phyloP scores from a whole-genome alignment of 2,329 filamentous ascomycete genomes.

The Biscogniauxia marginata region DNA sequence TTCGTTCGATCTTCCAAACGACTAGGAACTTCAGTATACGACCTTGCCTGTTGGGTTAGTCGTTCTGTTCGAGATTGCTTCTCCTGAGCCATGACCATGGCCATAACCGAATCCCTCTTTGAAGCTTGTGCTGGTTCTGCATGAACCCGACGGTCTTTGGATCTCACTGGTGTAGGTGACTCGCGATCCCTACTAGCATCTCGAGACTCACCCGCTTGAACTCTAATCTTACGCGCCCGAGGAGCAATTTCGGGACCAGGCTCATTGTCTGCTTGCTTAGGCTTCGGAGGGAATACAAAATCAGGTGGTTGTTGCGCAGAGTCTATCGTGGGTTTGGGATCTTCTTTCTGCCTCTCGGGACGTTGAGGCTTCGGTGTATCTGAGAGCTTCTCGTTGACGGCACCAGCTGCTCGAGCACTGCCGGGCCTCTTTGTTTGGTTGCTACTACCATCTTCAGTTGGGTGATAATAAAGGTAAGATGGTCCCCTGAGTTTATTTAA shows the following conservation, averaged over 20 bases:
- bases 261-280: conserved; percentile 17
- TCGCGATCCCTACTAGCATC: conserved; percentile 12
- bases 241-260: conserved; percentile 20
- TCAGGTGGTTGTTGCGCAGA: conserved; percentile 17
- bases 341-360: conserved; percentile 7
- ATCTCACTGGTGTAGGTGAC: conserved; percentile 12
- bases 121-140: conserved; percentile 9
- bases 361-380: not conserved
- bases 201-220: conserved; percentile 14
- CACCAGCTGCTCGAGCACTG: conserved; percentile 16
- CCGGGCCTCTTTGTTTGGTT: conserved; percentile 13
- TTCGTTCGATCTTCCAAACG: not conserved
- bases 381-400: not conserved
- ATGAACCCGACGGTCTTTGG: conserved; percentile 17
- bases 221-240: conserved; percentile 16
- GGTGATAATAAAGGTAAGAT: conserved; percentile 32
- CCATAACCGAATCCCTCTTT: conserved; percentile 18
- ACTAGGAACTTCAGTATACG: conserved; percentile 2
- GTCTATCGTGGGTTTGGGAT: conserved; percentile 5
- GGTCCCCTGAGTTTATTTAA: conserved; percentile 31
- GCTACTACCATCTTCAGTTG: conserved; percentile 14
- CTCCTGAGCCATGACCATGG: conserved; percentile 22
- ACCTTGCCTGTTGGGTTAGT: conserved; percentile 8
- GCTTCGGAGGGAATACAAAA: conserved; percentile 22
- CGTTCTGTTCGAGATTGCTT: conserved; percentile 20